A percentile compares a stretch with the other conserved stretches of the same genome.
phyloP scores from a whole-genome alignment of 108 stramenopile genomes.

The Bacterosira constricta region DNA sequence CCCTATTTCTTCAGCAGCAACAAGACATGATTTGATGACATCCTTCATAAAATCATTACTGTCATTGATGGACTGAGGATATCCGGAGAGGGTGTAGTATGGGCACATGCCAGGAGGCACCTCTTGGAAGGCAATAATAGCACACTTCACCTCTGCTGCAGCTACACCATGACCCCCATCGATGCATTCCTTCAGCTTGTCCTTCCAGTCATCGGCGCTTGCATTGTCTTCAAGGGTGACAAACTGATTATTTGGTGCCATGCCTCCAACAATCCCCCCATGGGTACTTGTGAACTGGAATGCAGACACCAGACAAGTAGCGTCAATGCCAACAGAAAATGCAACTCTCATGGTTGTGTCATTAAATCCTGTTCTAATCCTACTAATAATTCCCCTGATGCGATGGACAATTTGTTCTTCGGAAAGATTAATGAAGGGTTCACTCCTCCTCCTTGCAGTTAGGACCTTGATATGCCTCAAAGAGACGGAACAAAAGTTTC shows the following conservation, averaged over 20 bases:
- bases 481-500: neutral
- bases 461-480: neutral
- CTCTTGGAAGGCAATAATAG: neutral
- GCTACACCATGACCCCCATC: neutral
- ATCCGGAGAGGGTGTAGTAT: neutral
- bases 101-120: neutral
- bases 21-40: neutral
- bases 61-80: constrained; percentile 21
- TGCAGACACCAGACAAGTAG: neutral
- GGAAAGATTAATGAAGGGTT: neutral
- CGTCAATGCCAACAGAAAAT: constrained; percentile 11
- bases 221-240: neutral
- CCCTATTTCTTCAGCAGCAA: neutral
- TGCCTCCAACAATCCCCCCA: neutral
- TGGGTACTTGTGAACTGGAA: neutral
- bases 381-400: neutral
- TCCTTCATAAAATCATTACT: constrained; percentile 1
- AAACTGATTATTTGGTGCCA: neutral
- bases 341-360: neutral
- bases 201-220: neutral
- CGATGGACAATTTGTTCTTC: neutral
- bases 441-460: neutral
- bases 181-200: neutral
- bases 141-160: neutral
- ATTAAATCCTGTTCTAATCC: neutral